These are phyloP conservation scores for Fraxinus sp. DNA, from an alignment of 305 asterid species.

Conservation along the genomic window DNA sequence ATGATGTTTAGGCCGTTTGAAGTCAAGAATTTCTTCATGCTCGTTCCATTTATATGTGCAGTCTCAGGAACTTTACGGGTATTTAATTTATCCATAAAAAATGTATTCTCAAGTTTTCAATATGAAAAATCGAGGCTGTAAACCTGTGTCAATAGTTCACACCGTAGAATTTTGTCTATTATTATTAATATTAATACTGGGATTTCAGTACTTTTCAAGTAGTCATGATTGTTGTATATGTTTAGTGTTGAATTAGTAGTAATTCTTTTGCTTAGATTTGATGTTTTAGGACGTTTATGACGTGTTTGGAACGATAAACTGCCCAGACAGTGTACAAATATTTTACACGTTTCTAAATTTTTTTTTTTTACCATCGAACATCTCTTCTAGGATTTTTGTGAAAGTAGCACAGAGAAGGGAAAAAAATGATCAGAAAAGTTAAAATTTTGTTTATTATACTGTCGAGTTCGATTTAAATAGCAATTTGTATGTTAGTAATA, in stretches of 20 bases:
- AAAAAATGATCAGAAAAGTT: neutral
- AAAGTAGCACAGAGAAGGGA: neutral
- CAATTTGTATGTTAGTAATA: neutral
- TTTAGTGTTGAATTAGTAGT: neutral
- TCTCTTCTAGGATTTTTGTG: neutral
- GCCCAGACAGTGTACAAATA: neutral
- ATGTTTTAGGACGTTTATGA: neutral
- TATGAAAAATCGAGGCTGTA: neutral
- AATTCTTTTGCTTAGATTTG: neutral
- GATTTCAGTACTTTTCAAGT: neutral
- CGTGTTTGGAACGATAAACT: neutral
- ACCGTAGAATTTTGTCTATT: neutral
- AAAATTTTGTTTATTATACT: neutral
- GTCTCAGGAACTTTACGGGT: neutral
- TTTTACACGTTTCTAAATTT: neutral
- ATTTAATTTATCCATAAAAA: neutral
- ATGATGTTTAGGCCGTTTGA: neutral
- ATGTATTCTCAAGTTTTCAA: neutral
- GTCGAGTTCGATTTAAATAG: neutral
- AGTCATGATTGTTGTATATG: neutral
- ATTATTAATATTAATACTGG: neutral
- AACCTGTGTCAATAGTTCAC: neutral
- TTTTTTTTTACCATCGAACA: neutral
- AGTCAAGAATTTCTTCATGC: constrained; percentile 2
- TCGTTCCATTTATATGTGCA: neutral